Conservation (phyloP, 495 filamentous ascomycete genomes). For the Penicillium alfredii region DNA sequence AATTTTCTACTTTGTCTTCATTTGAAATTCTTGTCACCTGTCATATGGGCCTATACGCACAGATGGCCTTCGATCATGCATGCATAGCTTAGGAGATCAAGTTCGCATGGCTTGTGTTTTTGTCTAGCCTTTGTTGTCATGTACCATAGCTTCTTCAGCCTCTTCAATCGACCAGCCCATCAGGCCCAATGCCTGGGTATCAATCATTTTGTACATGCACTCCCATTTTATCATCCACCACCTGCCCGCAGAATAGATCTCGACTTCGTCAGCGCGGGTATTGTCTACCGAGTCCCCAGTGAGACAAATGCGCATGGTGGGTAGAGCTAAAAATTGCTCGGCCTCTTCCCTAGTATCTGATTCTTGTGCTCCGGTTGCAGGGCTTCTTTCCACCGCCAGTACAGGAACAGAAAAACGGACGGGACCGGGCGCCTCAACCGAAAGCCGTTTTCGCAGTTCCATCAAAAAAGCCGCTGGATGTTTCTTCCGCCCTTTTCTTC, state of each 20-base stretch:
- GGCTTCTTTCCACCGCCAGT: constrained; percentile 12
- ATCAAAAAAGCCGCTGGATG: constrained; percentile 1
- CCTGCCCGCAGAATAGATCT: constrained; percentile 9
- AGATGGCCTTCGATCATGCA: constrained; percentile 13
- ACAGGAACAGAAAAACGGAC: constrained; percentile 38
- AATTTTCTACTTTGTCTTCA: constrained; percentile 6
- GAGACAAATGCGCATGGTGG: constrained; percentile 23
- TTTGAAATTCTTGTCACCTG: no score
- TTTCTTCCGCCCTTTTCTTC: not conserved
- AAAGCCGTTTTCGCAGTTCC: constrained; percentile 8
- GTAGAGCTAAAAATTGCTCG: constrained; percentile 25
- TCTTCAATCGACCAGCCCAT: constrained; percentile 28
- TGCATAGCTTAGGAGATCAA: constrained; percentile 27
- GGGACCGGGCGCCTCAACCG: constrained; percentile 22
- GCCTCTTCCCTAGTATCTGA: constrained; percentile 2
- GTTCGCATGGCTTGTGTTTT: constrained; percentile 15
- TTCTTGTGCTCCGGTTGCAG: not conserved
- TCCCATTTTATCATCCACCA: constrained; percentile 30
- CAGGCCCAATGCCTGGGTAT: constrained; percentile 28
- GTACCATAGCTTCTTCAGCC: constrained; percentile 23
- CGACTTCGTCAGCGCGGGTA: constrained; percentile 3
- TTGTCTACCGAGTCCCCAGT: constrained; percentile 2
- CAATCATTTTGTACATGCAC: constrained; percentile 44
- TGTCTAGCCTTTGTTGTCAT: constrained; percentile 16
- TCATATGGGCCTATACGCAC: constrained; percentile 9